Conservation (phyloP, 2,329 filamentous ascomycete genomes). For the Chaetomiaceae sp. region DNA sequence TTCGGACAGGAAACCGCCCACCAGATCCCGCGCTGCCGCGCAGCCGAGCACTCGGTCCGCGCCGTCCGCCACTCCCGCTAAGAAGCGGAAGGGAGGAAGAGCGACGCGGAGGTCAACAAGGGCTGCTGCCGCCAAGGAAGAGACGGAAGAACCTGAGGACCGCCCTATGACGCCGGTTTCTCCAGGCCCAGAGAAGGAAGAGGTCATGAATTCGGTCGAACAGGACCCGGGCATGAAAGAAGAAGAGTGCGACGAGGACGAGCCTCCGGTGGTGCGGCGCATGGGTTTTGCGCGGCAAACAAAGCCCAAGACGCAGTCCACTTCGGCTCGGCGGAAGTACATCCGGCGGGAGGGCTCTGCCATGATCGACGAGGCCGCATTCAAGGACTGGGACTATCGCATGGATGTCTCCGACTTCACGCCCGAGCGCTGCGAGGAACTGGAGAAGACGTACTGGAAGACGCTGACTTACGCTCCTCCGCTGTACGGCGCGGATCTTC, state of each 20-base stretch:
- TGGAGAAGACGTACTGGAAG: constrained; percentile 96
- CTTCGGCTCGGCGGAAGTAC: constrained; percentile 80
- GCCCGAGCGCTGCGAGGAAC: constrained; percentile 83
- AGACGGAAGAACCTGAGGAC: constrained; percentile 37
- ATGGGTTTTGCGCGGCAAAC: constrained; percentile 41
- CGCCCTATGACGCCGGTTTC: constrained; percentile 55
- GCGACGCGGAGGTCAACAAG: constrained; percentile 21
- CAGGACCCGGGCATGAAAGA: constrained; percentile 37
- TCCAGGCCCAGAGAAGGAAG: constrained; percentile 37
- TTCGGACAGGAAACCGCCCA: constrained; percentile 42
- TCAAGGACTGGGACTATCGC: constrained; percentile 84
- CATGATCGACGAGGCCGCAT: constrained; percentile 81
- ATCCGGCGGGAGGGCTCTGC: constrained; percentile 72
- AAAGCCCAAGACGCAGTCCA: constrained; percentile 63
- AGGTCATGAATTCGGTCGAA: constrained; percentile 45
- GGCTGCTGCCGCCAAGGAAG: constrained; percentile 36
- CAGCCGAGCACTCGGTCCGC: constrained; percentile 23
- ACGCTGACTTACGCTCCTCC: constrained; percentile 91
- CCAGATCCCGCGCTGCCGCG: constrained; percentile 34
- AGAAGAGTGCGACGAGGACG: constrained; percentile 41
- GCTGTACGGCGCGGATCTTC: constrained; percentile 94
- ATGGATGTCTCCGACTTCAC: constrained; percentile 87
- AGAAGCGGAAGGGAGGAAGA: constrained; percentile 24
- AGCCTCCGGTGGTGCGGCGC: constrained; percentile 36
- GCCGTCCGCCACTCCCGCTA: constrained; percentile 35